Conservation (phyloP, 2,329 filamentous ascomycete species). For the Phyllachora maydis region DNA sequence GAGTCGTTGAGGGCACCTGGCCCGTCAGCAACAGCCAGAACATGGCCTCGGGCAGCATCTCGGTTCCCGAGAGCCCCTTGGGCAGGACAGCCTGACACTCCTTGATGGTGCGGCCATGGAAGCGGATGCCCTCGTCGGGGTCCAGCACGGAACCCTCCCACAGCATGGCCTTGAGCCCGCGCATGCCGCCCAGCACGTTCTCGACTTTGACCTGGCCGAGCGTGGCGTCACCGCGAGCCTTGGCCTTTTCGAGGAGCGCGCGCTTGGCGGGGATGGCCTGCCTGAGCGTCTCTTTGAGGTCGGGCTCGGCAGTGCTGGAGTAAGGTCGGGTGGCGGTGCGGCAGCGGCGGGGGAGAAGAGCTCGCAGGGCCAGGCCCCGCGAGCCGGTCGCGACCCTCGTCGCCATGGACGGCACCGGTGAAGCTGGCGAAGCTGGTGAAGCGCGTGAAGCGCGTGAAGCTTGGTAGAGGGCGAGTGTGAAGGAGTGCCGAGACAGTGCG, state of each 20-base stretch:
- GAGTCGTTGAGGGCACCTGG: conserved; percentile 62
- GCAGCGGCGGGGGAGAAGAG: conserved; percentile 6
- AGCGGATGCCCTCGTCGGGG: conserved; percentile 90
- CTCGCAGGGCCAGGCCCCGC: neutral
- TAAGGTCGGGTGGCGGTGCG: conserved; percentile 19
- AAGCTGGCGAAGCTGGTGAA: too few species aligned
- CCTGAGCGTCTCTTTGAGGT: conserved; percentile 73
- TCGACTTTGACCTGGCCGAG: conserved; percentile 88
- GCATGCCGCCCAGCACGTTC: conserved; percentile 91
- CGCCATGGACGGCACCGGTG: too few species aligned
- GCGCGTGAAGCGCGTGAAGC: too few species aligned
- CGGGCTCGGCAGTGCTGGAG: conserved; percentile 63
- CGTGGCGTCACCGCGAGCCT: conserved; percentile 60
- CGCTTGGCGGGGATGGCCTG: conserved; percentile 78
- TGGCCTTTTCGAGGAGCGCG: conserved; percentile 85
- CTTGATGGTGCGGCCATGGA: conserved; percentile 95
- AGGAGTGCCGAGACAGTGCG: too few species aligned
- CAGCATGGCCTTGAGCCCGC: conserved; percentile 91
- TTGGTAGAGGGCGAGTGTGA: too few species aligned
- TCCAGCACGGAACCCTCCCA: conserved; percentile 98
- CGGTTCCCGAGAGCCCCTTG: conserved; percentile 77
- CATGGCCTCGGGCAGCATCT: conserved; percentile 98
- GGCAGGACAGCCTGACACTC: conserved; percentile 88
- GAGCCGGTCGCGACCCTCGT: too few species aligned
- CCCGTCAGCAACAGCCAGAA: conserved; percentile 97